Evolutionary conservation across 345 rosid genomes (phyloP).

Genomic region (Microthlaspi erraticum): DNA sequence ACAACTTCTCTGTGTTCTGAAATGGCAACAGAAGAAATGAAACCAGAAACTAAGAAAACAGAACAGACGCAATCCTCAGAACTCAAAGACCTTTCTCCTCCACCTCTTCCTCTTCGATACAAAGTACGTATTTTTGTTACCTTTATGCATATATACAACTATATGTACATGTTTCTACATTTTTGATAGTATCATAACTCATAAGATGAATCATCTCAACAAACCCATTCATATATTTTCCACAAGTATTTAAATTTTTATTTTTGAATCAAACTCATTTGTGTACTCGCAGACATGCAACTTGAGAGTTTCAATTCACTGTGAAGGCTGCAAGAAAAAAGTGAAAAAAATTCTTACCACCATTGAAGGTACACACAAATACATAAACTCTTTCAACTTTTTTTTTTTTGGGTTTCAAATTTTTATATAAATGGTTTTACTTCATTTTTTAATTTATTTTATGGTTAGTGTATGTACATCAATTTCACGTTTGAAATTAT

Average conservation of each 20-base stretch:
- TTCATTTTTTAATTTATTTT: neutral
- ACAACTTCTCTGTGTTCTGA: slow-evolving; percentile 22
- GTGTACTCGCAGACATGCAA: slow-evolving; percentile 54
- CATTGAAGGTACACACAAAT: slow-evolving; percentile 59
- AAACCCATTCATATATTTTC: neutral
- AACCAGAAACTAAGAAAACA: slow-evolving; percentile 44
- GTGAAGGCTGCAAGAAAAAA: slow-evolving; percentile 86
- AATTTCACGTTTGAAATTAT: neutral
- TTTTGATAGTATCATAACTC: too few species aligned
- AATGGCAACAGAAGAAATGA: slow-evolving; percentile 57
- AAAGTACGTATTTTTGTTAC: slow-evolving; percentile 54
- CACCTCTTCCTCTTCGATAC: slow-evolving; percentile 49
- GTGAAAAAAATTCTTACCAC: slow-evolving; percentile 68
- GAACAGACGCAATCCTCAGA: slow-evolving; percentile 36
- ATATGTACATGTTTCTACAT: too few species aligned
- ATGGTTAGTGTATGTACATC: neutral
- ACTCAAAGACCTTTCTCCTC: slow-evolving; percentile 29
- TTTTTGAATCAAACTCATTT: neutral
- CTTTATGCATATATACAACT: neutral
- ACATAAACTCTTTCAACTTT: neutral
- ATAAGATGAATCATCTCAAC: neutral
- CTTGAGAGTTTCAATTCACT: slow-evolving; percentile 78
- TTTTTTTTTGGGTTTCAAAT: neutral
- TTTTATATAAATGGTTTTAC: neutral
- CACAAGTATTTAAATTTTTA: neutral